phyloP scores from a whole-genome alignment of 345 rosid genomes.

The Carallia brachiata region DNA sequence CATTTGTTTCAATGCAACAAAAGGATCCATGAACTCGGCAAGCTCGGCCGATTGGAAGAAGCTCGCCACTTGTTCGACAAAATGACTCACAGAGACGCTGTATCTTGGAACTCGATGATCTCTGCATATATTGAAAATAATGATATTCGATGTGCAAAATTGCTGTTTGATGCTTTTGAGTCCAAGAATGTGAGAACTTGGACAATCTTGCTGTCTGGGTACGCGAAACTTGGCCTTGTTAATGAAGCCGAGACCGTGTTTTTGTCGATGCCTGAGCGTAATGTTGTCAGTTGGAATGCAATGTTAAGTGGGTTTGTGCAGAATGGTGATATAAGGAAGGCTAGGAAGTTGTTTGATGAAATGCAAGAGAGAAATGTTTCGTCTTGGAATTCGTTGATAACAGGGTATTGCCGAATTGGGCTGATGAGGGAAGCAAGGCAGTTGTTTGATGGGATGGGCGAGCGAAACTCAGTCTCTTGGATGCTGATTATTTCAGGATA shows the following conservation, averaged over 20 bases:
- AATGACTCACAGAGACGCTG: conserved; percentile 15
- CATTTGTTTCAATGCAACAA: conserved; percentile 14
- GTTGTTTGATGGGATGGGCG: conserved; percentile 26
- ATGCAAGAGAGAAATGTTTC: conserved; percentile 30
- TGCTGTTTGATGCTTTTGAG: conserved; percentile 11
- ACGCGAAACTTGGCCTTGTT: conserved; percentile 19
- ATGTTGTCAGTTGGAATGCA: conserved; percentile 32
- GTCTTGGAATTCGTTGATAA: conserved; percentile 32
- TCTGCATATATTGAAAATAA: conserved; percentile 7
- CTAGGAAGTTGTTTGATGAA: conserved; percentile 21
- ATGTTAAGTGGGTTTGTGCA: conserved; percentile 19
- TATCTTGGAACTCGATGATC: conserved; percentile 21
- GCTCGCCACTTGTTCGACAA: conserved; percentile 18
- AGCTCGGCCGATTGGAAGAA: conserved; percentile 13
- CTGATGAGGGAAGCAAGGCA: conserved; percentile 35
- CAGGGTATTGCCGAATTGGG: conserved; percentile 27
- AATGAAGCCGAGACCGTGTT: conserved; percentile 17
- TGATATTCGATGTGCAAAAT: conserved; percentile 6
- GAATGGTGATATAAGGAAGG: conserved; percentile 28
- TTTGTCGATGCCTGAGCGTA: conserved; percentile 25
- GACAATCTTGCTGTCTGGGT: conserved; percentile 22
- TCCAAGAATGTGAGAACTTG: conserved; percentile 18
- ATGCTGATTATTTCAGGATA: conserved; percentile 28
- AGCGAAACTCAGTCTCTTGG: conserved; percentile 25
- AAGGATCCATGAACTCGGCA: conserved; percentile 2